Base-by-base conservation (phyloP, 1,284 basidiomycete species). In the Leccinum insigne region DNA sequence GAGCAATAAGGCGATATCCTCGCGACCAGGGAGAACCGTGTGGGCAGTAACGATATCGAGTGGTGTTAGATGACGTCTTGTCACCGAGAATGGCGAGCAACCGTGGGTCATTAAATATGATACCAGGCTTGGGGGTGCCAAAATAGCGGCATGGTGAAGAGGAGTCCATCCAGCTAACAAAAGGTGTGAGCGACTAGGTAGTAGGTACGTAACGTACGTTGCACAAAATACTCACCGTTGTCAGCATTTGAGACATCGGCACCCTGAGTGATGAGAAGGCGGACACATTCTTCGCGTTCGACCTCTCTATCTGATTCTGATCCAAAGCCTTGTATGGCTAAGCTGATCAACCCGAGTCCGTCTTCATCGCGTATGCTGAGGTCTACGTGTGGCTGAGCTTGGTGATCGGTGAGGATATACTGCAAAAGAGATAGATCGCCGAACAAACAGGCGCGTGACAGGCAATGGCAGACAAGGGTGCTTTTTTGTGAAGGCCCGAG, bases 61-160 rank as follows among this genome's bases (percentile, higher is more conserved):
- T 3, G 96, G 87, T 2, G 91, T 95, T 35, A 96, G 79, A 18
- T 92, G 89, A 32, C 91, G 86, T 68, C 83, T 84, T 16, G 95
- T 96, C 47, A 87, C 75, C 2, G 88, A 85, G 64, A 93, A 87
- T 0, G 93, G 88, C 11, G 93, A 94, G 64, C 93, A 93, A 52
- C 96, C 95, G 70, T 95, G 93, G 16, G 94, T 96, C 78, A 99
- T 90, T 29, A 99, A 83, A 81, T 95, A 93, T 0, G 95, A 94
- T 42, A 98, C 88, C 16, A 99, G 82, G 1, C 96, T 96, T 6
- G 96, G 92, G 42, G 97, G 95, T 13, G 95, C 91, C 58, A 94
- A 82, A 64, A 98, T 80, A 14, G 92, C 93, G 10, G 96, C 95
- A 80, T 97, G 93, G 76, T 98, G 97, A n/a, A 99, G 82, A 1